Evolutionary conservation across 805 yeast species (phyloP).

Genomic region (Yamadazyma insecticola): DNA sequence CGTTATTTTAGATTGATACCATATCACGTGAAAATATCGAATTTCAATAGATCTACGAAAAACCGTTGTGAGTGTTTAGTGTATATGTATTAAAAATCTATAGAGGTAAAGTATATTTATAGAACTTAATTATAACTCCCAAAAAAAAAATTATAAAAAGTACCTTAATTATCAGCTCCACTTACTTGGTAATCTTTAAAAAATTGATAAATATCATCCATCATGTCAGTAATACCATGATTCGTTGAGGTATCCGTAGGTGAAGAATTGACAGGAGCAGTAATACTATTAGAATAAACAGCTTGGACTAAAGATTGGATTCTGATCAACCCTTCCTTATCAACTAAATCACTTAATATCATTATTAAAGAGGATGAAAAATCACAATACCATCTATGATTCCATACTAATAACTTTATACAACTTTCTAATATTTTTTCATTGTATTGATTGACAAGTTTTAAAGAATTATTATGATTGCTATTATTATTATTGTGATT

Average conservation of each 20-base stretch:
- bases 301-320: constrained; percentile 69
- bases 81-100: too few species aligned
- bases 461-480: too few species aligned
- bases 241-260: constrained; percentile 19
- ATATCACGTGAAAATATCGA: too few species aligned
- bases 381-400: constrained; percentile 95
- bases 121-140: too few species aligned
- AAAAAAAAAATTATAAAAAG: too few species aligned
- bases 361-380: constrained; percentile 68
- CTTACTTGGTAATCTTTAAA: constrained; percentile 40
- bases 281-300: constrained; percentile 43
- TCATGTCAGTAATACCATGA: constrained; percentile 53
- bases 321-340: constrained; percentile 75
- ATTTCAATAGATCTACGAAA: too few species aligned
- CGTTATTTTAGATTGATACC: too few species aligned
- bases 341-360: constrained; percentile 57
- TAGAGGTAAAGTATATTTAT: too few species aligned
- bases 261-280: constrained; percentile 10
- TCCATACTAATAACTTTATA: constrained; percentile 90
- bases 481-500: constrained; percentile 28
- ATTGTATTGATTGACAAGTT: constrained; percentile 41
- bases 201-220: constrained; percentile 48
- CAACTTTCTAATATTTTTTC: constrained; percentile 60
- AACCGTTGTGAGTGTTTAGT: too few species aligned
- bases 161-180: constrained; percentile 36